Percentiles rank a stretch among this genome's conserved stretches.
Evolutionary conservation across 2,329 filamentous ascomycete species (phyloP).

Genomic region (Paraphaeosphaeria minitans): DNA sequence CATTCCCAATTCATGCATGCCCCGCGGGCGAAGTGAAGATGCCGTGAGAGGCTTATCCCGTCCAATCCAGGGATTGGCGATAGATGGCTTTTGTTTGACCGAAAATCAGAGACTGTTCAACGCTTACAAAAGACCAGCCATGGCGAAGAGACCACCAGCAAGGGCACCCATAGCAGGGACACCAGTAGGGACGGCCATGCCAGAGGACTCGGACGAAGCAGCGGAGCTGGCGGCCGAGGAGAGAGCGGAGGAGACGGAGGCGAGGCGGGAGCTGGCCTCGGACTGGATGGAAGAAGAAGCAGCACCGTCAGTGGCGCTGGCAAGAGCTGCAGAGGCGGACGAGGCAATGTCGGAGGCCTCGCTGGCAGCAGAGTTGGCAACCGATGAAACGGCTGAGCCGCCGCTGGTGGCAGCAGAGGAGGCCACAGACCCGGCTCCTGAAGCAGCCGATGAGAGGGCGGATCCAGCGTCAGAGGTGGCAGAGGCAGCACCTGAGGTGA

Average conservation of each 20-base stretch:
- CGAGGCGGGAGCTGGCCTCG: slow-evolving; percentile 8
- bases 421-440: not conserved
- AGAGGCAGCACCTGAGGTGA: slow-evolving; percentile 11
- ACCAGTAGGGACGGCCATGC: slow-evolving; percentile 29
- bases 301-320: slow-evolving; percentile 16
- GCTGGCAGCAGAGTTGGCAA: slow-evolving; percentile 13
- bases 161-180: slow-evolving; percentile 40
- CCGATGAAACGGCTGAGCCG: slow-evolving; percentile 14
- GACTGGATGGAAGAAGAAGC: slow-evolving; percentile 9
- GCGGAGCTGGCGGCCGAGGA: slow-evolving; percentile 11
- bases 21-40: slow-evolving; percentile 3
- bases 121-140: slow-evolving; percentile 42
- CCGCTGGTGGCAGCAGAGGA: slow-evolving; percentile 1
- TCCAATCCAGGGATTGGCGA: not conserved
- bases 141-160: slow-evolving; percentile 37
- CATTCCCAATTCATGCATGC: slow-evolving; percentile 1
- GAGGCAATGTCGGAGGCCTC: slow-evolving; percentile 11
- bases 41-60: not conserved
- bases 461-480: slow-evolving; percentile 4
- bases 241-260: slow-evolving; percentile 15
- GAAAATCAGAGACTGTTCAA: not conserved
- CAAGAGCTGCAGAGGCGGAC: slow-evolving; percentile 12
- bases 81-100: not conserved
- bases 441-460: slow-evolving; percentile 4
- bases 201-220: slow-evolving; percentile 12